Conservation (phyloP, 139 green algal species). For the Klebsormidium nitens region DNA sequence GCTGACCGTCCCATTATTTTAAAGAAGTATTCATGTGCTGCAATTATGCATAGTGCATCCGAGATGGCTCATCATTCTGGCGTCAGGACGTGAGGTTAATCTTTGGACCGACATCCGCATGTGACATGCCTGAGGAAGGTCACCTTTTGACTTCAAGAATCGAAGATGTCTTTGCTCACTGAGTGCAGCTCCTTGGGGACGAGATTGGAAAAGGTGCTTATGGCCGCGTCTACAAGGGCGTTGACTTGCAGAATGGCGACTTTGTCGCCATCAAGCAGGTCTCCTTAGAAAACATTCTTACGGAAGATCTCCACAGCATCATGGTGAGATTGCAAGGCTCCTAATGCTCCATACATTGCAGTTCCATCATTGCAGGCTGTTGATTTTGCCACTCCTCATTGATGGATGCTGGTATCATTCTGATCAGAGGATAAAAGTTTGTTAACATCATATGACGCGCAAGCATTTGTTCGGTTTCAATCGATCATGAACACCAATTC, state of each 20-base stretch:
- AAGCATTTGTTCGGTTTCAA: too few relatives aligned
- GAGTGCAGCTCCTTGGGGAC: constrained; percentile 68
- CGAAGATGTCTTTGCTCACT: too few relatives aligned
- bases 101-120: background rate
- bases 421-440: too few relatives aligned
- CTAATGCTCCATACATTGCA: too few relatives aligned
- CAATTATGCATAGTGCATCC: background rate
- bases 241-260: constrained; percentile 74
- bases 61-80: background rate
- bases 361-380: too few relatives aligned
- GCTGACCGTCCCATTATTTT: background rate
- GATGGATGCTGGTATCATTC: too few relatives aligned
- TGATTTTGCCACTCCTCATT: too few relatives aligned
- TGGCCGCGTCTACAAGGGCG: constrained; percentile 84
- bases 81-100: background rate
- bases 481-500: too few relatives aligned
- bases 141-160: constrained; percentile 11
- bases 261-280: constrained; percentile 95
- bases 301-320: constrained; percentile 50
- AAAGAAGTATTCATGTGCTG: background rate
- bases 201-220: constrained; percentile 86
- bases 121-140: constrained; percentile 1
- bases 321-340: too few relatives aligned
- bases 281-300: constrained; percentile 57
- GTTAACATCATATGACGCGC: too few relatives aligned